A percentile compares a stretch with the other conserved stretches of the same genome.
phyloP scores from a whole-genome alignment of 345 rosid species.

The Populus pruinosa region DNA sequence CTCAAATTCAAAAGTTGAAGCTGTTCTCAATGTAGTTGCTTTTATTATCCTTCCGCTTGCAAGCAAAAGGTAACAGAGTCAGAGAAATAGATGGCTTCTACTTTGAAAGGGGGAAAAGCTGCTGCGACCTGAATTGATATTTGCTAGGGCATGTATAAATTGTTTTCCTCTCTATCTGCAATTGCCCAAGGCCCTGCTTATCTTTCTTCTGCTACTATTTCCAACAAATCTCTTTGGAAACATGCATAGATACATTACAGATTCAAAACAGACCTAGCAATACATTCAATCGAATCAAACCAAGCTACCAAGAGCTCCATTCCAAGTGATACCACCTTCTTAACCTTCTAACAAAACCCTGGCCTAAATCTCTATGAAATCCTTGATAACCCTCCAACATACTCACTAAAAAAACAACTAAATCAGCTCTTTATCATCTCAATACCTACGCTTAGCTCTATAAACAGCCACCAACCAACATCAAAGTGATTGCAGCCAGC shows the following conservation, averaged over 20 bases:
- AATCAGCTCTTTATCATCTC: neutral
- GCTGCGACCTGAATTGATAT: neutral
- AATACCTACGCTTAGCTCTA: neutral
- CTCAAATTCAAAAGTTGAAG: too few relatives aligned
- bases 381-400: too few relatives aligned
- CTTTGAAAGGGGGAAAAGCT: neutral
- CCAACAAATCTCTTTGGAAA: neutral
- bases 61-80: neutral
- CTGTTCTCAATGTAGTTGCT: neutral
- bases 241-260: too few relatives aligned
- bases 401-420: too few relatives aligned
- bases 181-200: neutral
- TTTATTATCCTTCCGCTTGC: too few relatives aligned
- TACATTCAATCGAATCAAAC: too few relatives aligned
- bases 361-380: too few relatives aligned
- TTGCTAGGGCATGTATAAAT: neutral
- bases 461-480: neutral
- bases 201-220: neutral
- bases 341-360: too few relatives aligned
- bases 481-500: neutral
- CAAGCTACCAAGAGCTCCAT: too few relatives aligned
- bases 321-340: too few relatives aligned
- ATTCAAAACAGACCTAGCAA: too few relatives aligned
- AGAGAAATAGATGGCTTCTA: neutral
- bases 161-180: neutral